Conservation (phyloP, 2,329 filamentous ascomycete genomes). For the Fusarium temperatum region DNA sequence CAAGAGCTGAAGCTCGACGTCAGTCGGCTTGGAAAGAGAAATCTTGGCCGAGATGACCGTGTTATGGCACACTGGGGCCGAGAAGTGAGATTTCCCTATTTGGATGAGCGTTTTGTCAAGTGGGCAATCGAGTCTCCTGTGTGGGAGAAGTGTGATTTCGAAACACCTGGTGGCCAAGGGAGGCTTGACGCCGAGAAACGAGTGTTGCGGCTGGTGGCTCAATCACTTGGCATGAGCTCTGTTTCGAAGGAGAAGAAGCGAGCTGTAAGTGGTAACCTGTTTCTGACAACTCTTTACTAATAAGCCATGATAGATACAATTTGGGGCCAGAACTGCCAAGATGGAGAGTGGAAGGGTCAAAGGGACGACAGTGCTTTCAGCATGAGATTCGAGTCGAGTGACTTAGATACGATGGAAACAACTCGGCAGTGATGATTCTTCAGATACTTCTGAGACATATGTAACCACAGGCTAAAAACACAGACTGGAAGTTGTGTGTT, state of each 20-base stretch:
- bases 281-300: constrained; percentile 11
- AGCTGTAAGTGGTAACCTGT: constrained; percentile 66
- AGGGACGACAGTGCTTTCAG: constrained; percentile 68
- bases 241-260: constrained; percentile 92
- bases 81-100: constrained; percentile 88
- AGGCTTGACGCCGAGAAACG: constrained; percentile 81
- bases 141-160: constrained; percentile 90
- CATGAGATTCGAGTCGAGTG: constrained; percentile 46
- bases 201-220: constrained; percentile 79
- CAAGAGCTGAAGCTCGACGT: constrained; percentile 89
- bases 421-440: constrained; percentile 70
- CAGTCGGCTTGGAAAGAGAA: constrained; percentile 86
- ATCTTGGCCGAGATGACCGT: constrained; percentile 92
- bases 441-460: constrained; percentile 79
- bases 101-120: constrained; percentile 86
- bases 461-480: constrained; percentile 36
- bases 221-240: constrained; percentile 73
- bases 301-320: constrained; percentile 70
- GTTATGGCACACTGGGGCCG: constrained; percentile 89
- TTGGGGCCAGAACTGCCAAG: constrained; percentile 83
- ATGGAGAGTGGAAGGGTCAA: constrained; percentile 77
- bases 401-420: neutral
- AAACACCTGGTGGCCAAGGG: constrained; percentile 50
- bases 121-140: constrained; percentile 81
- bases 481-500: constrained; percentile 56